Conservation (phyloP, 352 stramenopile species). For the Globisporangium orthogonon region DNA sequence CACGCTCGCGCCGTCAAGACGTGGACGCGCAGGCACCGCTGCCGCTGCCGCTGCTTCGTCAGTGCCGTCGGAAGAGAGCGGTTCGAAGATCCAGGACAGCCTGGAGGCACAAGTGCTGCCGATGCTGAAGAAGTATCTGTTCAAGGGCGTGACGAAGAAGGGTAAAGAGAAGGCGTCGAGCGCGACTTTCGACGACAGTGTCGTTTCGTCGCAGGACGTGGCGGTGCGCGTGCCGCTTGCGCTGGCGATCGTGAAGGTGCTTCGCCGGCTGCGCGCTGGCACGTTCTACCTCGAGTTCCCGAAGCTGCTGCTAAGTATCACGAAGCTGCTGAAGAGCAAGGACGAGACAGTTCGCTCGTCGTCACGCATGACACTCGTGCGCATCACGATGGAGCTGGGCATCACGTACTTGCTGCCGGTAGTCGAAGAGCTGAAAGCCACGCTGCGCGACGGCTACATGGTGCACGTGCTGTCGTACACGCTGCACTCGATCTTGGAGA, state of each 20-base stretch:
- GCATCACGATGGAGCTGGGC: constrained; percentile 91
- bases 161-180: constrained; percentile 17
- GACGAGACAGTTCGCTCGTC: constrained; percentile 91
- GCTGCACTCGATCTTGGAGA: constrained; percentile 80
- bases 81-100: constrained; percentile 71
- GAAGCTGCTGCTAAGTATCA: constrained; percentile 90
- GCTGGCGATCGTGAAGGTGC: constrained; percentile 95
- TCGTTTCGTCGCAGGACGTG: constrained; percentile 39
- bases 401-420: constrained; percentile 80
- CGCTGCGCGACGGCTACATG: constrained; percentile 80
- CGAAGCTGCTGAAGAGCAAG: constrained; percentile 86
- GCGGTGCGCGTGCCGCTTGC: constrained; percentile 90
- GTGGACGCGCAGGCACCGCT: constrained; percentile 3
- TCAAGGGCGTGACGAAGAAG: constrained; percentile 71
- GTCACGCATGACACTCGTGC: constrained; percentile 91
- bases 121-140: constrained; percentile 82
- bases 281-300: constrained; percentile 93
- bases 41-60: constrained; percentile 7
- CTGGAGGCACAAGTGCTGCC: constrained; percentile 78
- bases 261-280: constrained; percentile 86
- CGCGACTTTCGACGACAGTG: constrained; percentile 42
- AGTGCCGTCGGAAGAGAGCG: constrained; percentile 14
- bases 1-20: constrained; percentile 5
- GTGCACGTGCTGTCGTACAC: constrained; percentile 84
- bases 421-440: constrained; percentile 79